Evolutionary conservation across 2,329 filamentous ascomycete genomes (phyloP).

Genomic region (Colletotrichum viniferum): DNA sequence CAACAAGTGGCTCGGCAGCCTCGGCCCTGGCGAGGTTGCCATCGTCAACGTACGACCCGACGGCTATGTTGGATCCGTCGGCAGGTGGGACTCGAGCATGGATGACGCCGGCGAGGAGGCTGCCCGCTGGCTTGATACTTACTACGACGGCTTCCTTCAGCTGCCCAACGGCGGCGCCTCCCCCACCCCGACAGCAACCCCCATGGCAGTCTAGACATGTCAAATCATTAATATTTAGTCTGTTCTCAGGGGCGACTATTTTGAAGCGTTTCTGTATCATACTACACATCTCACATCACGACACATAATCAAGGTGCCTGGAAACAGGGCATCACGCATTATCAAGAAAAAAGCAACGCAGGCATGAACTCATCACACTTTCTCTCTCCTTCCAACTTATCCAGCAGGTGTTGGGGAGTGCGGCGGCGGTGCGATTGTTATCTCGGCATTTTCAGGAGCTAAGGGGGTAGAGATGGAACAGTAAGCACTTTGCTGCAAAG

Average conservation of each 20-base stretch:
- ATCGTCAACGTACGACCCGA: slow-evolving; percentile 74
- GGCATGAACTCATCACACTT: slow-evolving; percentile 15
- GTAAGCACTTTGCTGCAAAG: slow-evolving; percentile 6
- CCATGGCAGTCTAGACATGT: slow-evolving; percentile 8
- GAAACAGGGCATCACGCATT: neutral
- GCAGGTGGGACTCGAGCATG: slow-evolving; percentile 55
- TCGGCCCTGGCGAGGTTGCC: slow-evolving; percentile 61
- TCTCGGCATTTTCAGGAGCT: slow-evolving; percentile 22
- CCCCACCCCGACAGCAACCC: slow-evolving; percentile 9
- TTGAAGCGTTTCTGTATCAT: slow-evolving; percentile 2
- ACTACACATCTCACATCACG: slow-evolving; percentile 6
- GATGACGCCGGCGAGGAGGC: slow-evolving; percentile 56
- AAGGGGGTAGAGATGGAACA: neutral
- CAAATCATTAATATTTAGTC: neutral
- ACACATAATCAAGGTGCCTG: slow-evolving; percentile 14
- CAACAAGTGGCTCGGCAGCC: slow-evolving; percentile 70
- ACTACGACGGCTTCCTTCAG: slow-evolving; percentile 60
- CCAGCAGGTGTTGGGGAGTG: slow-evolving; percentile 20
- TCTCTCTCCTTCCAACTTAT: slow-evolving; percentile 14
- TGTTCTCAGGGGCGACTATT: neutral
- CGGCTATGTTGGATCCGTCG: slow-evolving; percentile 73
- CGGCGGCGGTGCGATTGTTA: slow-evolving; percentile 16
- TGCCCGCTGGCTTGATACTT: slow-evolving; percentile 58
- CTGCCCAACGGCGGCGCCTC: slow-evolving; percentile 36
- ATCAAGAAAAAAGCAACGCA: slow-evolving; percentile 5